Conservation (phyloP, 495 filamentous ascomycete genomes). For the Diplogelasinospora grovesii region DNA sequence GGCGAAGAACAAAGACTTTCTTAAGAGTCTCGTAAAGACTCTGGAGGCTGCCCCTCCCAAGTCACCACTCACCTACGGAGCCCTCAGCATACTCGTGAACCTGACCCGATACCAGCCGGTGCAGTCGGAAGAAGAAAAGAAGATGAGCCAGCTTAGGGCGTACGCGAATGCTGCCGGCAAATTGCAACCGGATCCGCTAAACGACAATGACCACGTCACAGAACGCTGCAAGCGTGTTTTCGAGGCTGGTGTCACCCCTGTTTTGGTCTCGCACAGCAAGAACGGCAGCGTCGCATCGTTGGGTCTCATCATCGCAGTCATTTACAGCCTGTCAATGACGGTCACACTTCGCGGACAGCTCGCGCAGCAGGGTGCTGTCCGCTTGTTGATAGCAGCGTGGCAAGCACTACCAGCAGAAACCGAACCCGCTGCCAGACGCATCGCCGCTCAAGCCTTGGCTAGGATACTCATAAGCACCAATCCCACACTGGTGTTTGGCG, state of each 20-base stretch:
- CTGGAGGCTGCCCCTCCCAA: constrained; percentile 54
- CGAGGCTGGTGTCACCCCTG: constrained; percentile 63
- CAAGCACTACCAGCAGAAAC: constrained; percentile 50
- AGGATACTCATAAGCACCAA: constrained; percentile 86
- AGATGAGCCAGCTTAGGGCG: constrained; percentile 80
- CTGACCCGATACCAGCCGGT: constrained; percentile 72
- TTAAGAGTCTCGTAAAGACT: constrained; percentile 58
- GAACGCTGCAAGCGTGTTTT: constrained; percentile 71
- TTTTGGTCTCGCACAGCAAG: constrained; percentile 65
- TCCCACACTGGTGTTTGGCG: constrained; percentile 76
- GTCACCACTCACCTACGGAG: constrained; percentile 73
- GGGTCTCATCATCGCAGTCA: constrained; percentile 62
- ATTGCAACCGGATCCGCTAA: constrained; percentile 57
- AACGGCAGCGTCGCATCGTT: constrained; percentile 58
- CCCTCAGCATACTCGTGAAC: constrained; percentile 74
- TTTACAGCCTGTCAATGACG: constrained; percentile 67
- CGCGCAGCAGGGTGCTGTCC: constrained; percentile 86
- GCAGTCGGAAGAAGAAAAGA: constrained; percentile 87
- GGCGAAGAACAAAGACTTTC: constrained; percentile 54
- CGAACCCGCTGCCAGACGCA: constrained; percentile 46
- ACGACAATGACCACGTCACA: constrained; percentile 66
- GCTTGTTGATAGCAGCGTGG: constrained; percentile 66
- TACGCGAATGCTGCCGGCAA: constrained; percentile 79
- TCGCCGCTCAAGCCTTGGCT: constrained; percentile 80
- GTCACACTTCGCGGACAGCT: constrained; percentile 66